phyloP scores from a whole-genome alignment of 345 rosid genomes.

The Aquilaria yunnanensis region DNA sequence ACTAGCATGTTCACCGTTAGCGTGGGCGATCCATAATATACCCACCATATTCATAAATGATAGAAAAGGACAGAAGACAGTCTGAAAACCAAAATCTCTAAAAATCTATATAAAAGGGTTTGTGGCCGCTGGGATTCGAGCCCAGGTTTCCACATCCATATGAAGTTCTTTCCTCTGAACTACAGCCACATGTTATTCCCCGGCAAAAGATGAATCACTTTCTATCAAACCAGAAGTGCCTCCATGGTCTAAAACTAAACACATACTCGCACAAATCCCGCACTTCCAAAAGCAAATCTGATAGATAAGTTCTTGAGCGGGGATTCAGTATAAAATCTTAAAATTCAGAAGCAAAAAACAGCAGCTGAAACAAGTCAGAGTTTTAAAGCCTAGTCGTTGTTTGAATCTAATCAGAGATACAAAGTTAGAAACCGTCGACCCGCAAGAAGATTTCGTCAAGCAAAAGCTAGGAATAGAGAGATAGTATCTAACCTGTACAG shows the following conservation, averaged over 20 bases:
- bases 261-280: no score
- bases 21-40: no score
- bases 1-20: no score
- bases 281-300: no score
- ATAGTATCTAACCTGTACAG: slow-evolving; percentile 1
- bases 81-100: background rate
- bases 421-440: background rate
- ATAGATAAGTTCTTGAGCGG: no score
- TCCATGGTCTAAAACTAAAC: no score
- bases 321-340: no score
- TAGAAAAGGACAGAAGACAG: no score
- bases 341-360: no score
- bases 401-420: background rate
- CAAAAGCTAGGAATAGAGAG: background rate
- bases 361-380: background rate
- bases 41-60: no score
- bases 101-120: background rate
- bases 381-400: background rate
- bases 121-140: slow-evolving; percentile 71
- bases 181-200: slow-evolving; percentile 13
- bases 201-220: background rate
- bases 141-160: slow-evolving; percentile 41
- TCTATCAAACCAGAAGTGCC: no score
- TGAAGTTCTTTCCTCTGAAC: slow-evolving; percentile 21
- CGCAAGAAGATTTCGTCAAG: background rate